A percentile compares a stretch with the other conserved stretches of the same genome.
phyloP scores from a whole-genome alignment of 768 basidiomycete genomes.

The Boletus subparvulus region DNA sequence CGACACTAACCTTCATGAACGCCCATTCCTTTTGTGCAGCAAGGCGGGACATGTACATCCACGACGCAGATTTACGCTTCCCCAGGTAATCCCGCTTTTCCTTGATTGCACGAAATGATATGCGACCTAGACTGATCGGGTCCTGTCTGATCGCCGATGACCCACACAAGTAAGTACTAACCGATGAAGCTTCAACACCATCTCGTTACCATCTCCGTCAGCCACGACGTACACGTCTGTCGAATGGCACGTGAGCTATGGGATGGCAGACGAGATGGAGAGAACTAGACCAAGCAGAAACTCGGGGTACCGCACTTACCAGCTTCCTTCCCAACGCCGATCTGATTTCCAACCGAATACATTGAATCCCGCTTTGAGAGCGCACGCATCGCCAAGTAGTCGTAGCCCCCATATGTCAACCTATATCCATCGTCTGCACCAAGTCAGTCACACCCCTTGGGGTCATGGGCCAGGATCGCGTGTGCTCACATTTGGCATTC shows the following conservation, averaged over 20 bases:
- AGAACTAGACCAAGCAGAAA: not conserved
- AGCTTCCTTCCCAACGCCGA: constrained; percentile 97
- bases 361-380: constrained; percentile 88
- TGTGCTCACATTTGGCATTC: constrained; percentile 79
- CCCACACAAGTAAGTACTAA: constrained; percentile 26
- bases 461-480: not conserved
- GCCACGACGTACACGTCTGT: constrained; percentile 87
- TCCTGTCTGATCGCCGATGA: constrained; percentile 3
- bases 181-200: constrained; percentile 95
- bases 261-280: not conserved
- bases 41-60: constrained; percentile 99
- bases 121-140: constrained; percentile 77
- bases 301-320: constrained; percentile 45
- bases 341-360: constrained; percentile 93
- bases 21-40: constrained; percentile 98
- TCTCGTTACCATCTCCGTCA: constrained; percentile 76
- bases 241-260: constrained; percentile 5
- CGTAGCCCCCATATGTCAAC: constrained; percentile 97
- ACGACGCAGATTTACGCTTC: constrained; percentile 92
- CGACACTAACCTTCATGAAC: constrained; percentile 83
- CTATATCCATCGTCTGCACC: constrained; percentile 91
- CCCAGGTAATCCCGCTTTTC: constrained; percentile 95
- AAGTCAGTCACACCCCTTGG: constrained; percentile 2
- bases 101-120: constrained; percentile 97
- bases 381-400: constrained; percentile 91